Base-by-base conservation (phyloP, 495 filamentous ascomycete genomes). In the Diplogelasinospora grovesii region DNA sequence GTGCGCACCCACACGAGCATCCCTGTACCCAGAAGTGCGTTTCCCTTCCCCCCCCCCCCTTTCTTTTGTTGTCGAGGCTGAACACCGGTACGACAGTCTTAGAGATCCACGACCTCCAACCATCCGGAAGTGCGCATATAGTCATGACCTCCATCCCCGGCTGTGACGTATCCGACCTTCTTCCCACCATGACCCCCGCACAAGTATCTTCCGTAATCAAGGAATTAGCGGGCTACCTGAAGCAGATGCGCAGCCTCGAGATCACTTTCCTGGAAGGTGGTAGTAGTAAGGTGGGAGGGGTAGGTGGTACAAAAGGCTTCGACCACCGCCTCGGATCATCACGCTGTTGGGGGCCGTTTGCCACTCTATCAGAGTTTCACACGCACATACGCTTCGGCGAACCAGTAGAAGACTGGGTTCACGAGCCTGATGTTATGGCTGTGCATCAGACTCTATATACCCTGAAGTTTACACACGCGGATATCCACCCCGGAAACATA, bases 321-420 rank as follows among this genome's bases (percentile, higher is more conserved):
- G n/a, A n/a, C n/a, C n/a, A n/a, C n/a, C n/a, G n/a, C n/a, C n/a
- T n/a, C n/a, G n/a, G n/a, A n/a, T n/a, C n/a, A n/a, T n/a, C n/a
- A n/a, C n/a, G n/a, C n/a, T n/a, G n/a, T n/a, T n/a, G n/a, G 40
- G 40, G 40, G 4, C 40, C 40, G 8, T 43, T 43, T 16, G 11
- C 1, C 14, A 35, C 13, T 22, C 3, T 36, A 4, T 5, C 40
- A 13, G 30, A 14, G 13, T 43, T 35, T 23, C 40, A 43, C 40
- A 43, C 30, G 6, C 28, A 28, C 10, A 1, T 28, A 6, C 40
- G 40, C 40, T 36, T 35, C 31, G 31, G 24, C 11, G 11, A 26
- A 22, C 29, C 29, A 16, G 30, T 43, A 2, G 30, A 22, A 1
- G 23, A 43, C 8, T 43, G 40, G 40, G 15, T 3, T 7, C 7